These are phyloP conservation scores for Arthromyces matolae DNA, from an alignment of 768 basidiomycete genomes.

Conservation along the genomic window DNA sequence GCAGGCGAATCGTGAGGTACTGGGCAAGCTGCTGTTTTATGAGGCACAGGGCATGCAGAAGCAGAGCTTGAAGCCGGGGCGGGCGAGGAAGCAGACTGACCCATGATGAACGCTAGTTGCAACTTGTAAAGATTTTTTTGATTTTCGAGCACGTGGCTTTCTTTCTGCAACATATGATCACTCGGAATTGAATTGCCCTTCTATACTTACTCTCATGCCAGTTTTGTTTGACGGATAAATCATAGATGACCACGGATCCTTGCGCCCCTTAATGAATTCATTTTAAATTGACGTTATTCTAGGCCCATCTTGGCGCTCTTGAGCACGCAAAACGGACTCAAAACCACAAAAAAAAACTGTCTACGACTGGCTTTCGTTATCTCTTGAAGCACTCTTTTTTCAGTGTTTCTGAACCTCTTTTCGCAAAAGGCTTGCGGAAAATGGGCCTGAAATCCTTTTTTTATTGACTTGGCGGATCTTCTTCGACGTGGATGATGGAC, in stretches of 20 bases:
- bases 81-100: slow-evolving; percentile 36
- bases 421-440: too few species aligned
- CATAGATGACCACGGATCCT: neutral
- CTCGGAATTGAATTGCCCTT: too few species aligned
- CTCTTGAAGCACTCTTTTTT: too few species aligned
- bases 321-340: too few species aligned
- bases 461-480: too few species aligned
- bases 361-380: too few species aligned
- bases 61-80: slow-evolving; percentile 20
- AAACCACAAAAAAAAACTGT: too few species aligned
- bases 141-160: slow-evolving; percentile 6
- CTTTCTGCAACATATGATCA: too few species aligned
- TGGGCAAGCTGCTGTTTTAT: slow-evolving; percentile 16
- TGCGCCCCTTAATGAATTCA: neutral
- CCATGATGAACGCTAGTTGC: slow-evolving; percentile 32
- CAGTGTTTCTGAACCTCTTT: too few species aligned
- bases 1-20: slow-evolving; percentile 33
- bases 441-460: too few species aligned
- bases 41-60: slow-evolving; percentile 28
- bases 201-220: too few species aligned
- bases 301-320: too few species aligned
- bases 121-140: slow-evolving; percentile 1
- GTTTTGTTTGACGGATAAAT: neutral
- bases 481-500: neutral
- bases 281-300: neutral